Evolutionary conservation across 805 yeast genomes (phyloP), one percentile per base, ranked within the genome.

Genomic region (Pichia heedii): DNA sequence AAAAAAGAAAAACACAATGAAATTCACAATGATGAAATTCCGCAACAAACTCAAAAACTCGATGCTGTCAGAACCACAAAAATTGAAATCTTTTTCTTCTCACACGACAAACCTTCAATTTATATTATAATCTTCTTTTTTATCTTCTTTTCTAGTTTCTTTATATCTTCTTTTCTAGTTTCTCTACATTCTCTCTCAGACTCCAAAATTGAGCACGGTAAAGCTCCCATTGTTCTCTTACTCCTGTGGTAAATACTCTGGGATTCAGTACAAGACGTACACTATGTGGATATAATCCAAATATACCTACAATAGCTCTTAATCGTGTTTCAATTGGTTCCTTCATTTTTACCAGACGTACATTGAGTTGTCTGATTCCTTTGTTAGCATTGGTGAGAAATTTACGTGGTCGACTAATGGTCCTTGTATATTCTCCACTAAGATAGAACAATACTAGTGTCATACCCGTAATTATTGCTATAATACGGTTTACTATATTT

Each of bases 191-290:
- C 7, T 29, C 32, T 13, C 32, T n/a, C 52, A 82, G 73, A 20
- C 79, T 77, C 97, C 97, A 93, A 58, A 88, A 93, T 59, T 89
- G 97, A 52, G 84, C 85, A 47, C 98, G 66, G 55, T 89, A 90
- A 34, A 87, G 62, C 56, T 90, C 98, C 97, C 98, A 90, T 10
- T 87, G 89, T 60, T 89, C 96, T 49, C 96, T 73, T 7, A 84
- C 76, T 39, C 84, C 89, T 0, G 93, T 79, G 47, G 77, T 77
- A 62, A 90, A 93, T 1, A 81, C 80, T 40, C 96, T 68, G 3
- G 97, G 84, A 45, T 82, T 81, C 43, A 93, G 67, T 10, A 86
- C 83, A 9, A 93, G 60, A 58, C 88, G 89, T 12, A 89, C 87
- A 51, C 16, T 29, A 15, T 29, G 32, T 29, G 32, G 15, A 15